A percentile compares a stretch with the other conserved stretches of the same genome.
These are phyloP conservation scores for Lolium perenne DNA, from an alignment of 176 grass and related monocot genomes.

Conservation along the genomic window DNA sequence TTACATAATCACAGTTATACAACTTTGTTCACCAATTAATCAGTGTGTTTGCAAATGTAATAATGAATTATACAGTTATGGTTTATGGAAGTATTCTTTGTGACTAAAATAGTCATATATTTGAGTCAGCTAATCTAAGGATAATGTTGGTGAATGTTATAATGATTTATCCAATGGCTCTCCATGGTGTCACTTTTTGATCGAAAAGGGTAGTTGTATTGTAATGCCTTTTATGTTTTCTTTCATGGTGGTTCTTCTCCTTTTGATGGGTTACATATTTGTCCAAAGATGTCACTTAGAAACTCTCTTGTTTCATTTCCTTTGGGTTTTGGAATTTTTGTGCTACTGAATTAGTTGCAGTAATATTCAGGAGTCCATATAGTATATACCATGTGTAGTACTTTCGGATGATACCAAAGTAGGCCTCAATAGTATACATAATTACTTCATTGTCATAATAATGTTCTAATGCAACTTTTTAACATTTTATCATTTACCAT, in stretches of 20 bases:
- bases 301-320: slow-evolving; percentile 1
- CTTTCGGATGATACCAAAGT: background rate
- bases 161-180: slow-evolving; percentile 9
- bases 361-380: background rate
- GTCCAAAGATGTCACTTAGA: background rate
- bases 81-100: slow-evolving; percentile 20
- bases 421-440: background rate
- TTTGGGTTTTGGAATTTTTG: slow-evolving; percentile 33
- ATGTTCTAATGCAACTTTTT: background rate
- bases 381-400: background rate
- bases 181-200: background rate
- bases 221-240: background rate
- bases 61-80: slow-evolving; percentile 13
- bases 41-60: slow-evolving; percentile 21
- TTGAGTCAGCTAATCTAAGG: background rate
- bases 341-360: slow-evolving; percentile 23
- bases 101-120: background rate
- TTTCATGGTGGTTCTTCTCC: slow-evolving; percentile 4
- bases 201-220: slow-evolving; percentile 4
- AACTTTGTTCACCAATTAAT: slow-evolving; percentile 1
- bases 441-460: slow-evolving; percentile 11
- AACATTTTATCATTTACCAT: slow-evolving; percentile 37
- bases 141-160: slow-evolving; percentile 11
- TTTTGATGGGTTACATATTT: background rate
- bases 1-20: slow-evolving; percentile 2